phyloP scores from a whole-genome alignment of 768 basidiomycete genomes.

The Suillus brevipes region DNA sequence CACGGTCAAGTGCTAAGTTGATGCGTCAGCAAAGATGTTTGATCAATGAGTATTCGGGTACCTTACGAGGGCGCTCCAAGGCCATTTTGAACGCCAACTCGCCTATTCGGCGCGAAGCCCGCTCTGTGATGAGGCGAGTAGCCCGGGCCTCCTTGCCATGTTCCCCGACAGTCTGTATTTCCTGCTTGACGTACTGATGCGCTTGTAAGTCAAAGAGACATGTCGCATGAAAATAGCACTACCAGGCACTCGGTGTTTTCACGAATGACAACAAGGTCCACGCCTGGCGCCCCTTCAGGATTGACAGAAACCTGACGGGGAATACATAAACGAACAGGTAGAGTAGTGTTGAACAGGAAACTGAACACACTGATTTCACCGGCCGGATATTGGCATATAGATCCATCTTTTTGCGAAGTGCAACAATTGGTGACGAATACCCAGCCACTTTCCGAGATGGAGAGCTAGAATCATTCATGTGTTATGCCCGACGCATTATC shows the following conservation, averaged over 20 bases:
- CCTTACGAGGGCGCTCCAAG: slow-evolving; percentile 71
- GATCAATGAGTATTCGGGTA: slow-evolving; percentile 26
- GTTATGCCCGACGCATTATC: not conserved
- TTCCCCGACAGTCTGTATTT: slow-evolving; percentile 60
- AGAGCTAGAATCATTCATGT: slow-evolving; percentile 50
- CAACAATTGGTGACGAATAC: slow-evolving; percentile 97
- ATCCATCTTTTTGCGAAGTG: slow-evolving; percentile 91
- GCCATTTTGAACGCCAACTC: slow-evolving; percentile 95
- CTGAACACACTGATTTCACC: slow-evolving; percentile 71
- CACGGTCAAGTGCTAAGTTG: slow-evolving; percentile 79
- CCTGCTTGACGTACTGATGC: slow-evolving; percentile 91
- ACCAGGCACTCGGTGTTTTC: slow-evolving; percentile 98
- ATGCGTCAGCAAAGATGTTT: slow-evolving; percentile 11
- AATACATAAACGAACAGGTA: not conserved
- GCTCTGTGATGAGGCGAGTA: slow-evolving; percentile 90
- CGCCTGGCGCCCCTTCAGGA: slow-evolving; percentile 55
- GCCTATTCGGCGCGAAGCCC: slow-evolving; percentile 87
- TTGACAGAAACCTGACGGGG: slow-evolving; percentile 62
- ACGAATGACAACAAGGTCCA: slow-evolving; percentile 93
- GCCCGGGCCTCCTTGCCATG: slow-evolving; percentile 87
- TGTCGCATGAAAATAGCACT: slow-evolving; percentile 3
- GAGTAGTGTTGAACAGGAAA: not conserved
- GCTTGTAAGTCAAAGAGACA: slow-evolving; percentile 2
- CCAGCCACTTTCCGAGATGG: slow-evolving; percentile 91
- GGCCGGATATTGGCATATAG: slow-evolving; percentile 96